A percentile compares a stretch with the other conserved stretches of the same genome.
phyloP scores from a whole-genome alignment of 2,329 filamentous ascomycete species.

The Cytospora mali region DNA sequence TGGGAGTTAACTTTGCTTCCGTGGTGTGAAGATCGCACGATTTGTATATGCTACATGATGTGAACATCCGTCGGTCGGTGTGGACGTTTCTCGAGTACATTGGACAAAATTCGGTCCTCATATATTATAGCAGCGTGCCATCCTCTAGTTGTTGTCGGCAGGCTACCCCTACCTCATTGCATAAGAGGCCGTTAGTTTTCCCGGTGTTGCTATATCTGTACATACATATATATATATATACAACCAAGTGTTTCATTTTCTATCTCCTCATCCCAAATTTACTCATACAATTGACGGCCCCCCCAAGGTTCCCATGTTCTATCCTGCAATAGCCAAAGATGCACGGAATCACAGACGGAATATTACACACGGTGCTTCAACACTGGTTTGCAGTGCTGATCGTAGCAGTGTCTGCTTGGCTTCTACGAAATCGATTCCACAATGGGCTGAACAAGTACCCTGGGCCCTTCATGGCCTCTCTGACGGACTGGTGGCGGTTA shows the following conservation, averaged over 20 bases:
- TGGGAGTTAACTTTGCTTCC: not conserved
- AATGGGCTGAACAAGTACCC: slow-evolving; percentile 71
- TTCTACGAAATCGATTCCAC: slow-evolving; percentile 53
- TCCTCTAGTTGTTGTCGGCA: not conserved
- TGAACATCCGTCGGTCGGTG: not conserved
- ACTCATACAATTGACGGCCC: not conserved
- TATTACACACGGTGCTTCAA: slow-evolving; percentile 41
- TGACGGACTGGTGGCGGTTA: slow-evolving; percentile 76
- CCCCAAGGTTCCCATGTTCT: not conserved
- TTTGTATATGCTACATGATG: not conserved
- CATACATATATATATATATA: too few species aligned
- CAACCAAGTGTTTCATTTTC: not conserved
- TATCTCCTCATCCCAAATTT: too few species aligned
- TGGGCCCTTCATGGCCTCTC: slow-evolving; percentile 68
- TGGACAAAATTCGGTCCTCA: not conserved
- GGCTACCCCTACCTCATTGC: not conserved
- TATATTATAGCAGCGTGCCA: not conserved
- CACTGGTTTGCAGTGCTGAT: slow-evolving; percentile 48
- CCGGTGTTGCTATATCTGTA: too few species aligned
- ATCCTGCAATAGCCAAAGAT: slow-evolving; percentile 12
- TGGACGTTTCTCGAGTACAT: not conserved
- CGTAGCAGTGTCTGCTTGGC: slow-evolving; percentile 42
- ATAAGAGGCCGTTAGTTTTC: not conserved
- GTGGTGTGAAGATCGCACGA: not conserved
- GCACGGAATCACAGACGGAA: slow-evolving; percentile 36